Evolutionary conservation across 129 eudicot species (phyloP).

Genomic region (Chrysanthemum seticuspe): DNA sequence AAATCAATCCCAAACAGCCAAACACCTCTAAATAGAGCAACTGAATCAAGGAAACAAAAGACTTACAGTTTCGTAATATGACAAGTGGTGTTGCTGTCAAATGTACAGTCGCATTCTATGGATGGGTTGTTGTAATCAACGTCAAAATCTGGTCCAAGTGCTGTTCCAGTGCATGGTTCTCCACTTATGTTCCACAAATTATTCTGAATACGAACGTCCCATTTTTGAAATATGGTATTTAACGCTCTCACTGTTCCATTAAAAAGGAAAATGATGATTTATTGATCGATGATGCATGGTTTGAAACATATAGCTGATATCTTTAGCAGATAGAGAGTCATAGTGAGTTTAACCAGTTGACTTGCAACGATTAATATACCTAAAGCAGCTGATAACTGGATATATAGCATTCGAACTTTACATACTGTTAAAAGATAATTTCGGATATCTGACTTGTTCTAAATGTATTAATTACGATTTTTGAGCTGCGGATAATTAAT

Average conservation of each 20-base stretch:
- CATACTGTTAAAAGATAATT: too few relatives aligned
- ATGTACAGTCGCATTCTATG: constrained; percentile 48
- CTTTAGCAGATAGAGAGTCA: too few relatives aligned
- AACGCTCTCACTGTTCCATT: constrained; percentile 42
- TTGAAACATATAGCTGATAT: not conserved
- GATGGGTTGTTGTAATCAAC: constrained; percentile 33
- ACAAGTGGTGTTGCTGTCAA: constrained; percentile 39
- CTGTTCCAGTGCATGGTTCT: constrained; percentile 57
- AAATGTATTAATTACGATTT: too few relatives aligned
- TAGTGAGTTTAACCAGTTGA: too few relatives aligned
- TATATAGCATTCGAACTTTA: too few relatives aligned
- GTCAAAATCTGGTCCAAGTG: constrained; percentile 33
- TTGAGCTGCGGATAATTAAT: too few relatives aligned
- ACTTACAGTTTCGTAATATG: constrained; percentile 45
- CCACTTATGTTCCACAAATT: constrained; percentile 50
- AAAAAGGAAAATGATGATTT: not conserved
- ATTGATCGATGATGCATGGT: not conserved
- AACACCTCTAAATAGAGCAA: not conserved
- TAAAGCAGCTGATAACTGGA: too few relatives aligned
- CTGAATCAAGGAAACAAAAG: constrained; percentile 18
- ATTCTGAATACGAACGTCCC: constrained; percentile 36
- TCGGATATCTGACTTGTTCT: too few relatives aligned
- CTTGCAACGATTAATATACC: too few relatives aligned
- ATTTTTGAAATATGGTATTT: constrained; percentile 42
- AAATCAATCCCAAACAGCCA: too few relatives aligned